phyloP scores from a whole-genome alignment of 2,329 filamentous ascomycete species.

The Trichophyton rubrum region DNA sequence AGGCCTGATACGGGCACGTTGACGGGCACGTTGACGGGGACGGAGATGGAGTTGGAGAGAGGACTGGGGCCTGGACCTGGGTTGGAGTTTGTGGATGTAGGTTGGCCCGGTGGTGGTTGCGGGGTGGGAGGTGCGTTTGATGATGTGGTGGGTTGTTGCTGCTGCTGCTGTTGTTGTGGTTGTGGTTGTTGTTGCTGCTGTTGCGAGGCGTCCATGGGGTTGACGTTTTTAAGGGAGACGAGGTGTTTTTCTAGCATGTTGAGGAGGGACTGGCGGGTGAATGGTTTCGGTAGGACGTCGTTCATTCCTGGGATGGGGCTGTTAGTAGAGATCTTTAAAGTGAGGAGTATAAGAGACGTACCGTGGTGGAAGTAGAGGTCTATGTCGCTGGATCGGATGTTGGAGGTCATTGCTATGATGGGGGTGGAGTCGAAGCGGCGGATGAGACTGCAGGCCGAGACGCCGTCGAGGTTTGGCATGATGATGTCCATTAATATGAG shows the following conservation, averaged over 20 bases:
- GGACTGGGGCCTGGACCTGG: not conserved
- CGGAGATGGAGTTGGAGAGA: not conserved
- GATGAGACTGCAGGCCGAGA: conserved; percentile 87
- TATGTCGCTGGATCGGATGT: conserved; percentile 91
- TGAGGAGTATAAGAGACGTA: too few species aligned
- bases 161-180: conserved; percentile 13
- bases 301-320: too few species aligned
- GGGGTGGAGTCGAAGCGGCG: conserved; percentile 73
- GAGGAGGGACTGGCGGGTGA: conserved; percentile 76
- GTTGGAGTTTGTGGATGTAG: not conserved
- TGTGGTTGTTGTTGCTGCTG: conserved; percentile 17
- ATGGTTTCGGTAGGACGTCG: conserved; percentile 91
- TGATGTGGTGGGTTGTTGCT: conserved; percentile 19
- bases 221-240: conserved; percentile 61
- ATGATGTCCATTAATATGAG: conserved; percentile 86
- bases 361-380: conserved; percentile 95
- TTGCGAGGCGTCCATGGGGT: conserved; percentile 41
- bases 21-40: not conserved
- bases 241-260: conserved; percentile 82
- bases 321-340: too few species aligned
- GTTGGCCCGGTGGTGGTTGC: not conserved
- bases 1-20: not conserved
- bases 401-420: conserved; percentile 97
- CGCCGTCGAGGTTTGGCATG: conserved; percentile 91
- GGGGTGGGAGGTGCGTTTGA: conserved; percentile 12